Percentiles rank a stretch among this genome's conserved stretches.
Conservation (phyloP, 2,329 filamentous ascomycete species). For the Fusarium napiforme region DNA sequence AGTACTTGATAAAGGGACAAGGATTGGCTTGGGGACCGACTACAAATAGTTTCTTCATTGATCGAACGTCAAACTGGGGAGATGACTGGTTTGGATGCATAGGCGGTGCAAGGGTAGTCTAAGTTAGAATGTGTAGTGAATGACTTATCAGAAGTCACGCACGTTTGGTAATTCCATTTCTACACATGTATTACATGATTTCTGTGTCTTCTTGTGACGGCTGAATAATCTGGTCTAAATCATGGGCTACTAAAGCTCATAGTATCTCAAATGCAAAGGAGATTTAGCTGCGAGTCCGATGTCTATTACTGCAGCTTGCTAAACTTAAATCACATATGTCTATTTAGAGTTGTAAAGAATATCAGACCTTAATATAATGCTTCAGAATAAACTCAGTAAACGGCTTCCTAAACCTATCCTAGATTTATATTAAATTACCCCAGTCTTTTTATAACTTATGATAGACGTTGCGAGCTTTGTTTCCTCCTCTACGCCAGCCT, state of each 20-base stretch:
- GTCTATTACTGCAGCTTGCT: background rate
- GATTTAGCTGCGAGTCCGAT: background rate
- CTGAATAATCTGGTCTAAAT: background rate
- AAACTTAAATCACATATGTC: no score
- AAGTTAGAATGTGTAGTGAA: background rate
- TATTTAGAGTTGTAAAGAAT: background rate
- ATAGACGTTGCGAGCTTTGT: background rate
- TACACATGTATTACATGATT: background rate
- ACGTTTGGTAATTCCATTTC: background rate
- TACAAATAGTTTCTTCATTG: background rate
- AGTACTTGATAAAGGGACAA: background rate
- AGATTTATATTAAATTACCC: background rate
- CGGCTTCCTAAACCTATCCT: background rate
- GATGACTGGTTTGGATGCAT: rapidly evolving
- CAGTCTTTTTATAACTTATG: no score
- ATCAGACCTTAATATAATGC: background rate
- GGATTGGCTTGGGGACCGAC: background rate
- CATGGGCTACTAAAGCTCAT: rapidly evolving
- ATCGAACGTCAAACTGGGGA: rapidly evolving
- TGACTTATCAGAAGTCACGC: rapidly evolving
- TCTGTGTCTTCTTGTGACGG: background rate
- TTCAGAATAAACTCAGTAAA: background rate
- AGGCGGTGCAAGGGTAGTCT: rapidly evolving
- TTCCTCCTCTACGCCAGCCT: background rate
- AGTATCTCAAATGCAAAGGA: rapidly evolving